Base-by-base conservation (phyloP, 371 early-diverging fungal species). In the Rhizopus microsporus region DNA sequence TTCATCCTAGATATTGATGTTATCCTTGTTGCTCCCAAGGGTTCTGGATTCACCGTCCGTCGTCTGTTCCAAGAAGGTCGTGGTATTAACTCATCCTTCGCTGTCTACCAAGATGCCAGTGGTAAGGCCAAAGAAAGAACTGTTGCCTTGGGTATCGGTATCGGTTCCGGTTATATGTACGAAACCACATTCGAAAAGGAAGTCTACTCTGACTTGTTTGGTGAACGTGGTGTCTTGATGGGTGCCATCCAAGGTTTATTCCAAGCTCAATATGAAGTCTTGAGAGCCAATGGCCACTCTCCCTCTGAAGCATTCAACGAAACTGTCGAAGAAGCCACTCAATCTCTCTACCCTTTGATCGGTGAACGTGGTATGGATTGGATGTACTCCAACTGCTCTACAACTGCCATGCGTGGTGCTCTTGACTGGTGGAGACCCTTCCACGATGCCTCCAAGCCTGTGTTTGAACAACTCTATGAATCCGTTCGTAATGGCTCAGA, bases 281-380 rank as follows among this genome's bases (percentile, higher is more conserved):
- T 97, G 63, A 89, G 97, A 65, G 91, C 93, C 66, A 88, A 90
- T 60, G 97, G 78, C 58, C 98, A 97, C 88, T 83, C 92, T 38
- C 98, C 98, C 54, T 95, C 95, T 33, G 98, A 97, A 82, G 98
- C 98, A 12, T 97, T 95, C 87, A 97, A 97, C 82, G 98, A 97
- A 80, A 97, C 98, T 63, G 98, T 97, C 65, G 98, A 97, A 83
- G 98, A 97, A 79, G 98, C 96, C 54, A 97, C 98, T 10, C 96
- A 97, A 79, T 95, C 95, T 47, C 87, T 97, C 45, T 95, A 94
- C 78, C 98, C 98, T 43, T 85, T 97, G 74, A 92, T 97, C 67
- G 95, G 94, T 72, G 93, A 89, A 63, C 92, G 93, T 68, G 98
- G 98, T 69, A 96, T 96, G 96, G 96, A 94, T 81, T 96, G 95